Percentiles rank a stretch among this genome's conserved stretches.
Evolutionary conservation across 1,284 basidiomycete genomes (phyloP).

Genomic region (Puccinia hordei): DNA sequence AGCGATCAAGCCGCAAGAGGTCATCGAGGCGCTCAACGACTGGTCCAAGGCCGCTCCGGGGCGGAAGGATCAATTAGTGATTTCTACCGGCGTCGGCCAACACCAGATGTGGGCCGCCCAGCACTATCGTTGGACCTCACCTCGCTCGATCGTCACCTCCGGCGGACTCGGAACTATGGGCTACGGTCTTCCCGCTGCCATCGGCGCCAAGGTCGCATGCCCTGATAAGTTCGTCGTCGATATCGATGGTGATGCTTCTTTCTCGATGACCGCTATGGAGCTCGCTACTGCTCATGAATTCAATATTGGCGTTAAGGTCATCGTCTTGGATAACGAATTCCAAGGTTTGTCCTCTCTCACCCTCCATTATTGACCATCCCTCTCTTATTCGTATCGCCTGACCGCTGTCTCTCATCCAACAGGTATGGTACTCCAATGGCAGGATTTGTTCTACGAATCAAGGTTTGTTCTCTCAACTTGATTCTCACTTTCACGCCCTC

Average conservation of each 20-base stretch:
- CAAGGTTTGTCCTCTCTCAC: constrained; percentile 57
- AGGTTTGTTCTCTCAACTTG: not conserved
- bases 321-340: constrained; percentile 60
- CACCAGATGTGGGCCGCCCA: constrained; percentile 99
- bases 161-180: constrained; percentile 95
- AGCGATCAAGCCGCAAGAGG: constrained; percentile 92
- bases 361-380: too few relatives aligned
- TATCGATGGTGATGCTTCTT: constrained; percentile 95
- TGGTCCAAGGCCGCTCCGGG: constrained; percentile 65
- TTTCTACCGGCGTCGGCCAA: constrained; percentile 94
- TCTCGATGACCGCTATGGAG: constrained; percentile 99
- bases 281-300: constrained; percentile 88
- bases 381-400: not conserved
- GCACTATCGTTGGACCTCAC: constrained; percentile 84
- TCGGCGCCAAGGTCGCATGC: constrained; percentile 94
- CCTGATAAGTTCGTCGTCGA: constrained; percentile 92
- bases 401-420: constrained; percentile 68
- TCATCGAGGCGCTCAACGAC: constrained; percentile 85
- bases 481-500: too few relatives aligned
- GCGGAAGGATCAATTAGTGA: constrained; percentile 81
- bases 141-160: constrained; percentile 88
- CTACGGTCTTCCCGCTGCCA: constrained; percentile 88
- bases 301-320: constrained; percentile 85
- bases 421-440: constrained; percentile 99
- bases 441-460: constrained; percentile 65